These are phyloP conservation scores for Solanum virginianum DNA, from an alignment of 257 asterid species.

Conservation along the genomic window DNA sequence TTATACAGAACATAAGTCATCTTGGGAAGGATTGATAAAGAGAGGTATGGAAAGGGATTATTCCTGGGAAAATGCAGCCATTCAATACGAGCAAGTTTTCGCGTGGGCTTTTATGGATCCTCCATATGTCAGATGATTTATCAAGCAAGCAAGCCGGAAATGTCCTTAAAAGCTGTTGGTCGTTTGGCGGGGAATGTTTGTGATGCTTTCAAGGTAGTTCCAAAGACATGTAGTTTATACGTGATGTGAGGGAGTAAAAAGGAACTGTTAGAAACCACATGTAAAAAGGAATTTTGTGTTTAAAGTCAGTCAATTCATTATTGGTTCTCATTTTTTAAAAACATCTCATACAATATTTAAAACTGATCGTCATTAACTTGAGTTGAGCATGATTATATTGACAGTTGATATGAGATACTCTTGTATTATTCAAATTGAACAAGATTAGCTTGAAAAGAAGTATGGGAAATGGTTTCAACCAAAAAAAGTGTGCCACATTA, in stretches of 20 bases:
- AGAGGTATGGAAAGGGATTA: constrained; percentile 81
- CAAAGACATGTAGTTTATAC: not conserved
- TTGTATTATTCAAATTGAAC: not conserved
- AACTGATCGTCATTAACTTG: not conserved
- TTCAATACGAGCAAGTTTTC: constrained; percentile 71
- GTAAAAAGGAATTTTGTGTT: not conserved
- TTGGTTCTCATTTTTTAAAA: not conserved
- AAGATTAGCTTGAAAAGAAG: not conserved
- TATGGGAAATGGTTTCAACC: not conserved
- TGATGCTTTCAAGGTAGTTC: not conserved
- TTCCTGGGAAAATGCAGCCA: constrained; percentile 89
- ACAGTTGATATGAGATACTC: not conserved
- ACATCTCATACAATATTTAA: not conserved
- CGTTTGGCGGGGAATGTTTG: not conserved
- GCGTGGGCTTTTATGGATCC: constrained; percentile 77
- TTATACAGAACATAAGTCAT: constrained; percentile 51
- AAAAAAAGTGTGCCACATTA: not conserved
- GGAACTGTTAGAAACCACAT: not conserved
- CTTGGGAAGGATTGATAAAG: constrained; percentile 80
- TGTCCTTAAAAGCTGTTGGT: not conserved
- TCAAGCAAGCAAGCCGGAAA: not conserved
- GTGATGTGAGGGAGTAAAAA: not conserved
- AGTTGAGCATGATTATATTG: not conserved
- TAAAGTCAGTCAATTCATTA: not conserved
- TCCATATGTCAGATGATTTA: constrained; percentile 57